These are phyloP conservation scores for Saccharomyces uvarum DNA, from an alignment of 1,139 yeast genomes.

Conservation along the genomic window DNA sequence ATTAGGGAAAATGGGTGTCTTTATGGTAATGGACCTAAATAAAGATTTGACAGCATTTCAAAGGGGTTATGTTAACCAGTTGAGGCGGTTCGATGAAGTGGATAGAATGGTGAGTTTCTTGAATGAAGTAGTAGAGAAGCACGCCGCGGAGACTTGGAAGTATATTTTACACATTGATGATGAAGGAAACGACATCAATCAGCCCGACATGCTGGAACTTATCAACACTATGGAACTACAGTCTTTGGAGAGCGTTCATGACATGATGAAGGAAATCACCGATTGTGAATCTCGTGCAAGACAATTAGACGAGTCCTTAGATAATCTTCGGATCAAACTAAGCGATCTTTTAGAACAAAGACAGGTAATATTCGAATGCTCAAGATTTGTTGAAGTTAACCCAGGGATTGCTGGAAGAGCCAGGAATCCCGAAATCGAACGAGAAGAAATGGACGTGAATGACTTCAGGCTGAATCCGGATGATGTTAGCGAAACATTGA, in stretches of 20 bases:
- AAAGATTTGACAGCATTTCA: slow-evolving; percentile 62
- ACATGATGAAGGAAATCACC: slow-evolving; percentile 35
- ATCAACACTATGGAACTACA: slow-evolving; percentile 18
- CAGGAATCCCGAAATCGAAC: slow-evolving; percentile 15
- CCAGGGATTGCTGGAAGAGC: slow-evolving; percentile 28
- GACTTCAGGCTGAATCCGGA: slow-evolving; percentile 22
- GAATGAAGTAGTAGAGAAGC: slow-evolving; percentile 38
- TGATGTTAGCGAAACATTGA: slow-evolving; percentile 20
- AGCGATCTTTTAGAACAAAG: slow-evolving; percentile 41
- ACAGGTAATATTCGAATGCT: slow-evolving; percentile 41
- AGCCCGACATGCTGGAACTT: slow-evolving; percentile 6
- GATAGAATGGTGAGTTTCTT: slow-evolving; percentile 57
- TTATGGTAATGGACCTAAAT: slow-evolving; percentile 67
- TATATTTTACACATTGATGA: slow-evolving; percentile 32
- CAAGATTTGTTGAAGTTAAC: slow-evolving; percentile 35
- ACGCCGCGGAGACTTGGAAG: slow-evolving; percentile 31
- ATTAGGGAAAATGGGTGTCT: slow-evolving; percentile 54
- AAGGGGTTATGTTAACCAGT: slow-evolving; percentile 61
- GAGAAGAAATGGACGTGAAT: slow-evolving; percentile 15
- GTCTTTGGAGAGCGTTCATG: slow-evolving; percentile 39
- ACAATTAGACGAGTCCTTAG: slow-evolving; percentile 40
- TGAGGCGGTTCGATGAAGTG: slow-evolving; percentile 58
- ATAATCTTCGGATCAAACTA: slow-evolving; percentile 34
- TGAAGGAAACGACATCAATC: slow-evolving; percentile 14
- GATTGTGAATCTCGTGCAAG: slow-evolving; percentile 39